Conservation (phyloP, 1,284 basidiomycete species). For the Volvariella surrecta region DNA sequence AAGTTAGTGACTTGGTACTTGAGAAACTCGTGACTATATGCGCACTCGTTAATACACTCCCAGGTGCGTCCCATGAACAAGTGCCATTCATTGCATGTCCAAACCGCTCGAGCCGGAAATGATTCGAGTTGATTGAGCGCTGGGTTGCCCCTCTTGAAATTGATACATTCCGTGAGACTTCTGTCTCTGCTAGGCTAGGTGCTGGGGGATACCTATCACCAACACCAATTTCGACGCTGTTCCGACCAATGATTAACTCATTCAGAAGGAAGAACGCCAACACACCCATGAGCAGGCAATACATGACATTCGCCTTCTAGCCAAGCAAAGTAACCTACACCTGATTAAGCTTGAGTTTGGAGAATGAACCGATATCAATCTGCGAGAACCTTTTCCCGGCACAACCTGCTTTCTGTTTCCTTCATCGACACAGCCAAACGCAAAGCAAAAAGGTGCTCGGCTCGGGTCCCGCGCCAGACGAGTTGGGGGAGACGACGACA, state of each 20-base stretch:
- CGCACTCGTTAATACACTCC: constrained; percentile 46
- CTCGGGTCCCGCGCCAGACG: constrained; percentile 26
- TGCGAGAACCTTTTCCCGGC: constrained; percentile 2
- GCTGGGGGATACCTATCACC: background rate
- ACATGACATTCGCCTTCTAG: constrained; percentile 34
- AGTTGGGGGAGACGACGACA: constrained; percentile 19
- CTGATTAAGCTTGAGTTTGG: too few species aligned
- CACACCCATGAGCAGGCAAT: background rate
- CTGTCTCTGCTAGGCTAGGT: too few species aligned
- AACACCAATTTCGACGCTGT: constrained; percentile 4
- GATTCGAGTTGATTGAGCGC: constrained; percentile 23
- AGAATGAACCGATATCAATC: too few species aligned
- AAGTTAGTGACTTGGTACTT: constrained; percentile 12
- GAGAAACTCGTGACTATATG: constrained; percentile 6
- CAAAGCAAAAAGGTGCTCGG: constrained; percentile 46
- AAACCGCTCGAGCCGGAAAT: constrained; percentile 51
- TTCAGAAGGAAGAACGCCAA: background rate
- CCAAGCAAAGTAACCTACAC: constrained; percentile 45
- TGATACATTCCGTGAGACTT: constrained; percentile 4
- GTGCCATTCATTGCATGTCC: constrained; percentile 67
- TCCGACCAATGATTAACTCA: background rate
- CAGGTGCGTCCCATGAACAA: constrained; percentile 53
- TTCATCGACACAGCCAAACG: constrained; percentile 28
- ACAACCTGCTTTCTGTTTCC: background rate
- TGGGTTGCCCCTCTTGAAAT: background rate